Conservation (phyloP, 106 monocot genomes). For the Apostasia ramifera region DNA sequence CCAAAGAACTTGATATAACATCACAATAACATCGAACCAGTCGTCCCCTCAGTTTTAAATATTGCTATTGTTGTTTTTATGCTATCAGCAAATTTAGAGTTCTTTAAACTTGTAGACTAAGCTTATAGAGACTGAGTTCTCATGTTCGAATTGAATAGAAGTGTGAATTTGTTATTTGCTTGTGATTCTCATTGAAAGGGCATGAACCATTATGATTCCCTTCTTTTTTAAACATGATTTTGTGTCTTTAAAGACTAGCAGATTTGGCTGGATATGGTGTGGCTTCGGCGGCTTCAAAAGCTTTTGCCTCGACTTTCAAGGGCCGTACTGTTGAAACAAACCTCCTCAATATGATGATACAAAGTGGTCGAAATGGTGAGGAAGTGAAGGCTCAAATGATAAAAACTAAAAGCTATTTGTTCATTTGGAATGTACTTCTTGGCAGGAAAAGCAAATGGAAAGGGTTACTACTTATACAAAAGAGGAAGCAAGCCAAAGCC, state of each 20-base stretch:
- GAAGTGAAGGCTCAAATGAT: neutral
- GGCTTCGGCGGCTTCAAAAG: constrained; percentile 49
- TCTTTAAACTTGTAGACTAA: too few species aligned
- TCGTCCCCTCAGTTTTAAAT: too few species aligned
- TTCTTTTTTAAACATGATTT: neutral
- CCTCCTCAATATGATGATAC: constrained; percentile 49
- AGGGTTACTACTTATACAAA: constrained; percentile 68
- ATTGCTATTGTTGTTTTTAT: too few species aligned
- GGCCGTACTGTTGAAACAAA: constrained; percentile 40
- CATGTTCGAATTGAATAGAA: too few species aligned
- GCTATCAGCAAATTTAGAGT: too few species aligned
- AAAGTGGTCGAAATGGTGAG: constrained; percentile 58
- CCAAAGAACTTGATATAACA: too few species aligned
- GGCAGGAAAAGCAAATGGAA: constrained; percentile 72
- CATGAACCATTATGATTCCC: too few species aligned
- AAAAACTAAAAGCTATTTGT: neutral
- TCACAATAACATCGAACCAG: too few species aligned
- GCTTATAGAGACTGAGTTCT: too few species aligned
- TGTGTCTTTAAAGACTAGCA: constrained; percentile 37
- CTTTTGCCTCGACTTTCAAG: constrained; percentile 40
- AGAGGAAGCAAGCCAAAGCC: constrained; percentile 73
- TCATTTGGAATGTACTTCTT: neutral
- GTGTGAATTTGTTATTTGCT: neutral
- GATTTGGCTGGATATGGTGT: constrained; percentile 88
- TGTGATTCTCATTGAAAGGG: too few species aligned